Base-by-base conservation (phyloP, 2,329 filamentous ascomycete genomes). In the Curvularia lunata region DNA sequence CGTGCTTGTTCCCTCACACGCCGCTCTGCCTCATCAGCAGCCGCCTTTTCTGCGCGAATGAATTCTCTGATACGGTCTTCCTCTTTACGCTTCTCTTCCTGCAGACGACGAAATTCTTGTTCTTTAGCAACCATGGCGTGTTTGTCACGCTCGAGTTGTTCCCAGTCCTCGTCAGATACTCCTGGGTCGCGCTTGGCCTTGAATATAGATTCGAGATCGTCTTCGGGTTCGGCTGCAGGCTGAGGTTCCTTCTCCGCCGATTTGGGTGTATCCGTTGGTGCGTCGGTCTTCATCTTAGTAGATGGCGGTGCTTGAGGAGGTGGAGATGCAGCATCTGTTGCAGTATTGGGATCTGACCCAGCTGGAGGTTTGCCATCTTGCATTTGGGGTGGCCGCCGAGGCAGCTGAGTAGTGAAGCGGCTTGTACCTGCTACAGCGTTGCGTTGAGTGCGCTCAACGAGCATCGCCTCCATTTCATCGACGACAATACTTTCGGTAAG, bases 151-250 rank as follows among this genome's bases (percentile, higher is more conserved):
- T 86, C 79, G 0, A 90, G 82, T 63, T 88, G 84, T 1, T 81
- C 74, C 88, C 87, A 91, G 0, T 85, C 75, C 5, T 75, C 83
- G 47, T 90, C 86, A 5, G 79, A 82, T 0, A 90, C 86, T 0
- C 84, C 84, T 0, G 78, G 71, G 58, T 59, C 53, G 18, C 52
- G 42, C 32, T 56, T 43, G 25, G 23, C 37, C 49, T 41, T 53
- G 51, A 41, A 43, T 16, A 47, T 47, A n/a, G 49, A 43, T 3
- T 45, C 27, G 5, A 48, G n/a, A 18, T 28, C 19, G 8, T 52
- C 38, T 48, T 57, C 49, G 2, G 43, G 12, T 21, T 60, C 48
- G 16, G 49, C 43, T 9, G 23, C 43, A 18, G 51, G 23, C 4
- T 46, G 27, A n/a, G 18, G 7, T 9, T 32, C 38, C 18, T 30